Percentiles rank a stretch among this genome's conserved stretches.
phyloP scores from a whole-genome alignment of 2,329 filamentous ascomycete species.

The Aspergillus pseudotamarii region DNA sequence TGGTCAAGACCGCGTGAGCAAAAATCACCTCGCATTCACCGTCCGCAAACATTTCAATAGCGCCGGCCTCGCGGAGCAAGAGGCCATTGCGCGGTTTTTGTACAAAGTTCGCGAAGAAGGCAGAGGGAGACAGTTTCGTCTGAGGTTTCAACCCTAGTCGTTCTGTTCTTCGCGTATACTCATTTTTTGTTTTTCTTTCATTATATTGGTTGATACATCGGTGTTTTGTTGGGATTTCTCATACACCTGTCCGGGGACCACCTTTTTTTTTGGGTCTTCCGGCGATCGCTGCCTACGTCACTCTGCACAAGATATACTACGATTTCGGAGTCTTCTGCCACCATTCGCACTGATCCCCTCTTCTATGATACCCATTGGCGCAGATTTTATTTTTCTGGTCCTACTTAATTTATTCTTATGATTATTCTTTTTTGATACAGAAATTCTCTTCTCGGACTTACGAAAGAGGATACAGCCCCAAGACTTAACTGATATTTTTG shows the following conservation, averaged over 20 bases:
- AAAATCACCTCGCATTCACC: constrained; percentile 45
- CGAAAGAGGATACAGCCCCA: not conserved
- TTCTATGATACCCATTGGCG: constrained; percentile 35
- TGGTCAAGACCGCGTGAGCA: constrained; percentile 44
- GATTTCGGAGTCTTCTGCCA: not conserved
- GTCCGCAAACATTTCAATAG: constrained; percentile 53
- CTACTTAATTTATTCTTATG: constrained; percentile 2
- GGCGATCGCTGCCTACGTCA: constrained; percentile 1
- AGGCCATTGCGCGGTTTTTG: constrained; percentile 50
- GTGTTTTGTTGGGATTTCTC: not conserved
- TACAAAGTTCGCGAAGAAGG: constrained; percentile 53
- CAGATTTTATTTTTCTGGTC: constrained; percentile 11
- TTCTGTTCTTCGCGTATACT: not conserved
- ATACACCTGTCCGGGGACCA: not conserved
- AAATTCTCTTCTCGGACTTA: not conserved
- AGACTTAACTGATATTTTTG: not conserved
- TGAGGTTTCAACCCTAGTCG: constrained; percentile 44
- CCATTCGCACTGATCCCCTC: constrained; percentile 1
- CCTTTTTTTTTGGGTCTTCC: not conserved
- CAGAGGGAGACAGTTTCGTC: constrained; percentile 43
- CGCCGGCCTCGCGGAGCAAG: constrained; percentile 49
- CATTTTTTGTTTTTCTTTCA: not conserved
- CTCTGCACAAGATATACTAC: not conserved
- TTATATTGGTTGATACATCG: not conserved
- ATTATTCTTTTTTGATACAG: constrained; percentile 9